Evolutionary conservation across 306 rosid species (phyloP).

Genomic region (Echinosophora koreensis): DNA sequence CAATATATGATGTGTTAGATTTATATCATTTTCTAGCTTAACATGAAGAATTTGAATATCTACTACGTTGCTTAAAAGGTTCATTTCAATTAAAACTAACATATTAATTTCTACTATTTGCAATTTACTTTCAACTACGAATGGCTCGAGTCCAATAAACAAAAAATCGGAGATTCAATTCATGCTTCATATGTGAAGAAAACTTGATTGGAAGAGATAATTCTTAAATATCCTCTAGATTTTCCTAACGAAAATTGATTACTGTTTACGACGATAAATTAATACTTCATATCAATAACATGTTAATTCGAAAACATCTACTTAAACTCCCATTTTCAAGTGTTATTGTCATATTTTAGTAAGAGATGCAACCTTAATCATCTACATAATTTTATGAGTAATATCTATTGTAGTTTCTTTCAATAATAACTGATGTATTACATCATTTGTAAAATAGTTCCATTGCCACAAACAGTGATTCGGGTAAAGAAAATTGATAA

Average conservation of each 20-base stretch:
- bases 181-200: too few relatives aligned
- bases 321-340: constrained; percentile 15
- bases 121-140: not conserved
- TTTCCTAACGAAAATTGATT: too few relatives aligned
- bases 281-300: too few relatives aligned
- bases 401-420: not conserved
- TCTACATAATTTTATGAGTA: not conserved
- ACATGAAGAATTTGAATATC: not conserved
- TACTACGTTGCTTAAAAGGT: too few relatives aligned
- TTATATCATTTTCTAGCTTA: constrained; percentile 1
- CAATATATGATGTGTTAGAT: constrained; percentile 3
- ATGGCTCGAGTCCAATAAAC: too few relatives aligned
- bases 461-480: constrained; percentile 42
- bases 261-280: too few relatives aligned
- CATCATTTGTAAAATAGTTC: constrained; percentile 41
- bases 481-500: constrained; percentile 48
- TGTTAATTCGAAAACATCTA: too few relatives aligned
- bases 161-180: too few relatives aligned
- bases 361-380: too few relatives aligned
- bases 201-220: too few relatives aligned
- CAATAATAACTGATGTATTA: constrained; percentile 38
- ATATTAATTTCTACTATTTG: not conserved
- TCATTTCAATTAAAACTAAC: not conserved
- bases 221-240: too few relatives aligned
- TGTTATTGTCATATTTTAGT: constrained; percentile 25